Evolutionary conservation across 805 yeast genomes (phyloP).

Genomic region (Candida ponderosae): DNA sequence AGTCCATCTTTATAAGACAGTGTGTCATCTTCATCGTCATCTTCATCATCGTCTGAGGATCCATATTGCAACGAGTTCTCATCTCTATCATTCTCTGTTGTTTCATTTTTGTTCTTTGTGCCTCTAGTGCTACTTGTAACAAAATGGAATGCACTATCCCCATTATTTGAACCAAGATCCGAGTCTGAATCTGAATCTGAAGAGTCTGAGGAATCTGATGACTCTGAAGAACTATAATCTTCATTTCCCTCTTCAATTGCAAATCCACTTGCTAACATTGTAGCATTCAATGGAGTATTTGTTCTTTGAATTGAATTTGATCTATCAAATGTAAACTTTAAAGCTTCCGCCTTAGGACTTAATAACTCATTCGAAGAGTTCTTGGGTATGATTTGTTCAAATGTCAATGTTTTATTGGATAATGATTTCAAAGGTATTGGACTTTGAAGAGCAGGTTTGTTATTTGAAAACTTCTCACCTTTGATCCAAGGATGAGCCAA

Average conservation of each 20-base stretch:
- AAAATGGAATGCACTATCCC: too few relatives aligned
- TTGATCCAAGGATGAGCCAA: conserved; percentile 73
- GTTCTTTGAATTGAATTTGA: conserved; percentile 77
- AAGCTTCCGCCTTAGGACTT: conserved; percentile 71
- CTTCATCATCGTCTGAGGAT: not conserved
- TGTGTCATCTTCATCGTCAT: too few relatives aligned
- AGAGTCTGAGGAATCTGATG: conserved; percentile 4
- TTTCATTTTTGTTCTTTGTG: too few relatives aligned
- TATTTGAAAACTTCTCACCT: conserved; percentile 36
- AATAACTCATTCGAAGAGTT: conserved; percentile 20
- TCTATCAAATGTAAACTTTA: conserved; percentile 80
- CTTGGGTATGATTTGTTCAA: conserved; percentile 18
- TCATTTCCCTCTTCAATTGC: conserved; percentile 17
- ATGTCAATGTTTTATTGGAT: conserved; percentile 13
- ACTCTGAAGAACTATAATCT: conserved; percentile 7
- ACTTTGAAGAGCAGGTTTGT: too few relatives aligned
- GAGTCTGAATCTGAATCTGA: conserved; percentile 4
- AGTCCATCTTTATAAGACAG: not conserved
- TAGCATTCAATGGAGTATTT: conserved; percentile 15
- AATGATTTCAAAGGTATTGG: conserved; percentile 5
- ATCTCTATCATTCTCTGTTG: too few relatives aligned
- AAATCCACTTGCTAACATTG: conserved; percentile 17
- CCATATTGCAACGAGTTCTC: too few relatives aligned
- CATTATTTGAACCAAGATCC: conserved; percentile 1
- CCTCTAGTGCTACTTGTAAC: too few relatives aligned